Evolutionary conservation across 257 asterid genomes (phyloP), one percentile per base, ranked within the genome.

Genomic region (Gentiana macrophylla): DNA sequence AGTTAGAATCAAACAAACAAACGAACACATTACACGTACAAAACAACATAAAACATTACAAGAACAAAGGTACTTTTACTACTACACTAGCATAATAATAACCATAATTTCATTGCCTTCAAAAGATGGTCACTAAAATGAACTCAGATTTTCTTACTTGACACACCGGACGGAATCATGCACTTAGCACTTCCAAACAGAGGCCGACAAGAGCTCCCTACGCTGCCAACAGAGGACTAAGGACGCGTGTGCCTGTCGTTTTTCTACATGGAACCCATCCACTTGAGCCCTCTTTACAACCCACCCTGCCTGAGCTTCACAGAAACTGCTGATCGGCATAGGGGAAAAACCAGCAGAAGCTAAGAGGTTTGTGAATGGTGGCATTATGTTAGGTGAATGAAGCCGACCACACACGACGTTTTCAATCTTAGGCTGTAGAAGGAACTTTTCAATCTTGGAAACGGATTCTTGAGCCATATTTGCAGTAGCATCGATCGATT

Each of bases 251-350:
- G 72, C 71, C 59, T 75, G 80, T 33, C 69, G 66, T 68, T 63
- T 78, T 70, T 78, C 77, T 0, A 75, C 79, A 3, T 67, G 78
- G 62, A 77, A 81, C 15, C 88, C 88, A 46, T 71, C 52, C 1
- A 70, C 75, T 55, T 68, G 79, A 56, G 68, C 63, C 47, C 71
- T 62, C 68, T 66, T 75, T 57, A 70, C 48, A 38, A 78, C 51
- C 34, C 80, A 78, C 35, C 78, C 82, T 8, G 82, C 88, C 53
- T 78, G 88, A 8, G 81, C 62, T 66, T 78, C 82, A 3, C 78
- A 62, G 44, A 78, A 69, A 59, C 51, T 70, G 66, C 88, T 78
- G 48, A 73, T 54, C 0, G 77, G 46, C 15, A 67, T 49, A 0
- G 80, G 63, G 9, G 59, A 60, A 61, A 77, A 75, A 10, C 88